Base-by-base conservation (phyloP, 2,329 filamentous ascomycete genomes). In the Metarhizium robertsii region DNA sequence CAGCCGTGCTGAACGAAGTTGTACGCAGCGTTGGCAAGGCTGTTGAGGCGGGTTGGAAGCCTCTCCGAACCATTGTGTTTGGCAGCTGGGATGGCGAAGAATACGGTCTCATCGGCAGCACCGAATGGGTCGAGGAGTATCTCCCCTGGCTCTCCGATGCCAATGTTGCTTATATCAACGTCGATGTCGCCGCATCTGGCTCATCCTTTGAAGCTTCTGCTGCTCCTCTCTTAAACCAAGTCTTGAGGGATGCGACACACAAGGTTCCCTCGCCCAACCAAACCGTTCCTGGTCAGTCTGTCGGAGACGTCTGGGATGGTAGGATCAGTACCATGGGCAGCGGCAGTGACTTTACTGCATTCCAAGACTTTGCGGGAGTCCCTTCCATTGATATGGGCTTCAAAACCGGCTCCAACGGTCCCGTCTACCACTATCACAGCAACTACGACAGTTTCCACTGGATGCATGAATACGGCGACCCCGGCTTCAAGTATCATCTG, bases 101-200 rank as follows among this genome's bases (percentile, higher is more conserved):
- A 69, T 95, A 96, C 61, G 90, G 88, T 0, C 78, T 96, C 5
- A 71, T 96, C 14, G 92, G 92, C 4, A 90, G 86, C 53, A 95
- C 92, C 0, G 92, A 96, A 66, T 96, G 91, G 90, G 90, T 96
- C 0, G 91, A 96, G 66, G 90, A 96, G 61, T 90, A 89, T 63
- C 71, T 95, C 0, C 86, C 88, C 0, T 95, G 90, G 90, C 79
- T 96, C 13, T 78, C 79, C 2, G 77, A 78, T 4, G 79, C 87
- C 45, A 87, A 85, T 55, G 80, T 96, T 16, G 90, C 90, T 10
- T 95, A 95, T 65, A 71, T 96, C 59, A 95, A 96, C 68, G 83
- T 95, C 55, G 92, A 96, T 62, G 84, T 90, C 6, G 88, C 86
- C 34, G 79, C 86, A 3, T 67, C 75, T 5, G 88, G 90, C 0